Evolutionary conservation across 768 basidiomycete genomes (phyloP), one percentile per base, ranked within the genome.

Genomic region (Tulasnella sp.): DNA sequence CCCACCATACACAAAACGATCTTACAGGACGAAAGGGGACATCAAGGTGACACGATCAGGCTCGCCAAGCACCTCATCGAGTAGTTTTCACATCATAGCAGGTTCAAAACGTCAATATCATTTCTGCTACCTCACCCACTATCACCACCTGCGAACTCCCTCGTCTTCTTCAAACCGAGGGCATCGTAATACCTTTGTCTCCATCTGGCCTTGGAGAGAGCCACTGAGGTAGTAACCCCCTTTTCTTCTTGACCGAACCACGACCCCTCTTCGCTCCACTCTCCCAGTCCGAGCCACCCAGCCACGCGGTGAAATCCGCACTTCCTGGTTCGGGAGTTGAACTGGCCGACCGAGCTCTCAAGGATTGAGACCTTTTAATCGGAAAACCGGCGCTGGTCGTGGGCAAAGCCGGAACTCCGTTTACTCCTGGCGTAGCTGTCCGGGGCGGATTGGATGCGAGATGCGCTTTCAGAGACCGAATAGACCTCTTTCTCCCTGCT

Each of bases 401-500:
- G 11, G 72, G 79, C 18, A 75, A 37, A 31, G 64, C 72, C 16
- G 79, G 79, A 44, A 80, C 50, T 76, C 72, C 79, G 44, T 74
- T 73, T 11, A 48, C 46, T 42, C 72, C 79, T 28, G 79, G 79
- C 31, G 79, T 80, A 75, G 79, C 72, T 28, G 54, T 77, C 18
- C 31, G 64, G 24, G 22, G 50, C 24, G 48, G 76, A 40, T 54
- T 42, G 8, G 77, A 60, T 3, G 79, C 79, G 3, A 80, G 46
- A 60, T 80, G 79, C 8, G 72, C 74, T 20, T 69, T 37, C n/a
- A 80, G 42, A 9, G 79, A 80, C 44, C 79, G 7, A 28, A 80
- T 80, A 41, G 79, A 80, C 37, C 72, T 42, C 72, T 80, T 64
- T 24, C 79, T 69, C 41, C 79, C 69, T 5, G 79, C 72, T 11